Conservation (phyloP, 129 eudicot species). For the Arctium minus region DNA sequence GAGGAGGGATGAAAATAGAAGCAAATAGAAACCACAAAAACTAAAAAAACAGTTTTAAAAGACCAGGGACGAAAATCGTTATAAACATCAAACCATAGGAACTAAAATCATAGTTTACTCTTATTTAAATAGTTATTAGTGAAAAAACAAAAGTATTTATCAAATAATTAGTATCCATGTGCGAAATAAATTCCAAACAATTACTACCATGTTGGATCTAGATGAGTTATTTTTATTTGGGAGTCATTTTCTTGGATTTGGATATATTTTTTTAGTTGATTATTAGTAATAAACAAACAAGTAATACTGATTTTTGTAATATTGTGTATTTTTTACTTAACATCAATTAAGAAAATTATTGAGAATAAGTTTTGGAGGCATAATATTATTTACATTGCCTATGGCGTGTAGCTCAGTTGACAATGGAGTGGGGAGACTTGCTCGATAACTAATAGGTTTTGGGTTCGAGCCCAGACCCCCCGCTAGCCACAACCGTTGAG, state of each 20-base stretch:
- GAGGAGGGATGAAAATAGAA: no score
- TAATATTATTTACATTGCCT: no score
- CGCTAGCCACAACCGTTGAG: no score
- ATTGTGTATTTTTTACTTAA: not conserved
- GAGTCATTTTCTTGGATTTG: not conserved
- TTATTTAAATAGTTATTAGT: not conserved
- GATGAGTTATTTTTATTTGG: not conserved
- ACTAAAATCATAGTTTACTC: no score
- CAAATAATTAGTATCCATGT: not conserved
- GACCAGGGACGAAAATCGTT: no score
- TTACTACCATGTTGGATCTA: conserved; percentile 1
- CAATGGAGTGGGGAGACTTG: no score
- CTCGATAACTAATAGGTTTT: no score
- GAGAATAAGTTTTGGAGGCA: not conserved
- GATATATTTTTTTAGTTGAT: not conserved
- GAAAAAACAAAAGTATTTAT: not conserved
- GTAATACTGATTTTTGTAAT: not conserved
- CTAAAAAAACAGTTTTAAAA: no score
- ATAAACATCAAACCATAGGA: no score
- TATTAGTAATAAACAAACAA: not conserved
- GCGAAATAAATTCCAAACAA: not conserved
- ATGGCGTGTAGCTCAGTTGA: no score
- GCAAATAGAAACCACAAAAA: no score
- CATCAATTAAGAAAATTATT: not conserved
- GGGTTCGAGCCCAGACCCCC: no score